phyloP scores from a whole-genome alignment of 257 asterid genomes.

The Nicotiana obtusifolia region DNA sequence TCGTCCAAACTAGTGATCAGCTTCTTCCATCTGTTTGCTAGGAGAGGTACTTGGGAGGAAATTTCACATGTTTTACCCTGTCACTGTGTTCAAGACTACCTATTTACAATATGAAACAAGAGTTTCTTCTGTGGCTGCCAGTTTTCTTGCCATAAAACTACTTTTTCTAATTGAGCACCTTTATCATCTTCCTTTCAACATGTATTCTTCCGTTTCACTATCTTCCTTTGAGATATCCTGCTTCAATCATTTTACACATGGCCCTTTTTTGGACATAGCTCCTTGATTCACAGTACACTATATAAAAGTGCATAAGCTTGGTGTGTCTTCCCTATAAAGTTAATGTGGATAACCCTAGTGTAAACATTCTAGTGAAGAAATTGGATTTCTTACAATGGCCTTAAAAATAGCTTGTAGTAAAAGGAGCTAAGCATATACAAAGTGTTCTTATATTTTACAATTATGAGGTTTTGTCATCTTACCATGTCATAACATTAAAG shows the following conservation, averaged over 20 bases:
- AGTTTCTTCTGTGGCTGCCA: background rate
- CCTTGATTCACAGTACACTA: background rate
- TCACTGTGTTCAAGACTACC: background rate
- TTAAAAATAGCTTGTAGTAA: background rate
- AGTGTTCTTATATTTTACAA: background rate
- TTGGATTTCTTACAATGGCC: background rate
- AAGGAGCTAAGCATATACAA: background rate
- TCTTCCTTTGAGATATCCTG: background rate
- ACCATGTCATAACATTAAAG: background rate
- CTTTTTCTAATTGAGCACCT: background rate
- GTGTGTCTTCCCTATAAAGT: background rate
- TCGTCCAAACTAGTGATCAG: background rate
- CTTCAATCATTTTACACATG: background rate
- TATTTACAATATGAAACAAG: background rate
- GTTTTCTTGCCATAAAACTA: background rate
- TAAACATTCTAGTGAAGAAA: background rate
- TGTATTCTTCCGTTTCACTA: background rate
- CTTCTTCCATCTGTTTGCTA: background rate
- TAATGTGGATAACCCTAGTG: background rate
- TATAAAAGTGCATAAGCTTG: background rate
- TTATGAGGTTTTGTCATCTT: background rate
- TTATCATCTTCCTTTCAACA: background rate
- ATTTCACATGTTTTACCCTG: background rate
- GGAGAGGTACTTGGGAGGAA: background rate
- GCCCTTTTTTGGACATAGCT: background rate